Percentiles rank a stretch among this genome's conserved stretches.
Conservation (phyloP, 1,284 basidiomycete genomes). For the Cutaneotrichosporon curvatum region DNA sequence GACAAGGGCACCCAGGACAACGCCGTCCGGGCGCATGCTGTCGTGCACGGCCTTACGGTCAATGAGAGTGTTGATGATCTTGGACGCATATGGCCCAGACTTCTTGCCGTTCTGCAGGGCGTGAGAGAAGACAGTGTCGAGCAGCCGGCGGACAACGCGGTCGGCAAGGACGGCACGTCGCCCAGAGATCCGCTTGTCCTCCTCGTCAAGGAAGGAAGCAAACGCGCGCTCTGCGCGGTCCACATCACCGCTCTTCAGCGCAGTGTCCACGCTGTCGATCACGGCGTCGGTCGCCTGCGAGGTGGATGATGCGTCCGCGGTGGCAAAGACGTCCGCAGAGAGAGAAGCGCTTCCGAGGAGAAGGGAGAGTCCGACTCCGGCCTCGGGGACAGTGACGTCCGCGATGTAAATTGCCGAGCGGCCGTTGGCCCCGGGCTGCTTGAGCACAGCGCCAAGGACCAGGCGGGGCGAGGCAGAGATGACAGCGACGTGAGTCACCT, state of each 20-base stretch:
- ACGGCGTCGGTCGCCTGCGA: conserved; percentile 1
- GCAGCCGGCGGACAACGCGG: conserved; percentile 2
- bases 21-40: conserved; percentile 31
- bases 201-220: conserved; percentile 13
- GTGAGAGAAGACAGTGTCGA: conserved; percentile 20
- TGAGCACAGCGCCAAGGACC: conserved; percentile 18
- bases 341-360: conserved; percentile 27
- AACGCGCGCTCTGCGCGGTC: conserved; percentile 14
- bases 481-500: conserved; percentile 24
- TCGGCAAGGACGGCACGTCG: conserved; percentile 7
- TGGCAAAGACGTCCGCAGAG: conserved; percentile 21
- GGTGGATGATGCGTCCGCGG: background rate
- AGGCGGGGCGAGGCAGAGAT: conserved; percentile 15
- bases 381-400: conserved; percentile 28
- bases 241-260: conserved; percentile 8
- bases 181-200: conserved; percentile 7
- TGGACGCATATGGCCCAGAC: conserved; percentile 26
- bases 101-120: conserved; percentile 18
- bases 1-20: conserved; percentile 32
- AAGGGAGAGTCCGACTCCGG: conserved; percentile 32
- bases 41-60: conserved; percentile 28
- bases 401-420: conserved; percentile 33
- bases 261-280: conserved; percentile 5
- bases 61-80: conserved; percentile 27
- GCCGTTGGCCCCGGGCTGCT: conserved; percentile 11